phyloP scores from a whole-genome alignment of 768 basidiomycete genomes.

The Amanita phalloides region DNA sequence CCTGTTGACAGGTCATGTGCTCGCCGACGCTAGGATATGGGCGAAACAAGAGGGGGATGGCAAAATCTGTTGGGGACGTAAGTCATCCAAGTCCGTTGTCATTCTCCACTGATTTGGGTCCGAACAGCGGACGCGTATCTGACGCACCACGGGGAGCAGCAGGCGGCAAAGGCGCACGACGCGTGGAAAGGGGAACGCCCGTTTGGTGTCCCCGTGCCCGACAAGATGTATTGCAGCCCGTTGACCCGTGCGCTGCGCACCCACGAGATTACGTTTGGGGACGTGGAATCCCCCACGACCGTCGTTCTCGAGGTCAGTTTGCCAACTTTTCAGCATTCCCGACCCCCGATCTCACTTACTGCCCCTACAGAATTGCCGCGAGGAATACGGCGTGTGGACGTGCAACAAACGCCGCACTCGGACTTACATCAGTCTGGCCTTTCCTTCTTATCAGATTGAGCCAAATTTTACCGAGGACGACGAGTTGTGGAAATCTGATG shows the following conservation, averaged over 20 bases:
- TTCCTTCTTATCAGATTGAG: conserved; percentile 47
- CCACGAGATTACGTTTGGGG: conserved; percentile 38
- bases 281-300: conserved; percentile 19
- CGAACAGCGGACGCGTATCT: conserved; percentile 55
- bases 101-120: neutral
- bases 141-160: conserved; percentile 43
- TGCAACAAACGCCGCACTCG: conserved; percentile 52
- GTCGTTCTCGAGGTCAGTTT: conserved; percentile 44
- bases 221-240: conserved; percentile 51
- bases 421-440: conserved; percentile 35
- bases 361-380: conserved; percentile 45
- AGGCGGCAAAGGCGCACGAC: conserved; percentile 34
- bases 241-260: conserved; percentile 56
- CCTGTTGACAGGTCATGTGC: neutral
- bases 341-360: neutral
- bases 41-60: conserved; percentile 53
- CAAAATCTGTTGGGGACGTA: conserved; percentile 65
- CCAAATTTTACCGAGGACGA: conserved; percentile 52
- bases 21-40: conserved; percentile 38
- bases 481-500: conserved; percentile 43
- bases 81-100: conserved; percentile 15
- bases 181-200: conserved; percentile 40
- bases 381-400: conserved; percentile 57
- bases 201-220: conserved; percentile 37
- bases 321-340: no score